phyloP scores from a whole-genome alignment of 2,329 filamentous ascomycete species.

The Pseudocercospora musae region DNA sequence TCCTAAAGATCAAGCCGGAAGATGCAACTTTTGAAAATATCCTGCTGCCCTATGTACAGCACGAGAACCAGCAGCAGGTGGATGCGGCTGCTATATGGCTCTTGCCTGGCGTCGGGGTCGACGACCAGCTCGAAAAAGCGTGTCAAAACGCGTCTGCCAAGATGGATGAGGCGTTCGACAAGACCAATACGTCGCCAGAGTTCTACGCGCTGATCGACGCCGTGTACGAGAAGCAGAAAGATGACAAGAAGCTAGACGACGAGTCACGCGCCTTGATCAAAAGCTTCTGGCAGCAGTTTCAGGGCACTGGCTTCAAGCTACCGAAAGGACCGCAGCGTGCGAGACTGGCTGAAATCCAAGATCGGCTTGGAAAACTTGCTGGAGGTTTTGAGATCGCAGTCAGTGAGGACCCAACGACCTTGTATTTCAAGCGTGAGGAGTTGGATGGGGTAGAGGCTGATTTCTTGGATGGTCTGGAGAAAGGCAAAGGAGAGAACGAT shows the following conservation, averaged over 20 bases:
- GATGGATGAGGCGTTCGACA: slow-evolving; percentile 64
- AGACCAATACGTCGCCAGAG: slow-evolving; percentile 73
- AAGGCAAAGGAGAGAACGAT: slow-evolving; percentile 69
- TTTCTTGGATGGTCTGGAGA: slow-evolving; percentile 61
- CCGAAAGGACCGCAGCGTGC: slow-evolving; percentile 66
- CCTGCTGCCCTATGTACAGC: slow-evolving; percentile 64
- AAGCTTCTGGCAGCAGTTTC: slow-evolving; percentile 70
- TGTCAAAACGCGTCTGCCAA: slow-evolving; percentile 44
- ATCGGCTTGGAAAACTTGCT: slow-evolving; percentile 65
- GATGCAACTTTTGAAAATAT: slow-evolving; percentile 55
- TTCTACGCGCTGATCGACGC: slow-evolving; percentile 60
- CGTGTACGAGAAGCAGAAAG: slow-evolving; percentile 41
- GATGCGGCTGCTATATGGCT: slow-evolving; percentile 50
- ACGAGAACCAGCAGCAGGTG: slow-evolving; percentile 46
- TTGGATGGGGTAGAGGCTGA: slow-evolving; percentile 72
- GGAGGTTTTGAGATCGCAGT: slow-evolving; percentile 72
- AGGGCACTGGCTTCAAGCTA: slow-evolving; percentile 68
- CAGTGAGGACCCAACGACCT: slow-evolving; percentile 72
- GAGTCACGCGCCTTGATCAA: slow-evolving; percentile 67
- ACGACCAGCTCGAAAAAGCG: slow-evolving; percentile 43
- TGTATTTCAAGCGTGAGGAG: slow-evolving; percentile 72
- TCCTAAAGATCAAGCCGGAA: slow-evolving; percentile 59
- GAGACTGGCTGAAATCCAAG: slow-evolving; percentile 79
- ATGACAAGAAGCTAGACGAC: slow-evolving; percentile 55
- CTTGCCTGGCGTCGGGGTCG: slow-evolving; percentile 45